phyloP scores from a whole-genome alignment of 768 basidiomycete genomes.

The Dioszegia crocea region DNA sequence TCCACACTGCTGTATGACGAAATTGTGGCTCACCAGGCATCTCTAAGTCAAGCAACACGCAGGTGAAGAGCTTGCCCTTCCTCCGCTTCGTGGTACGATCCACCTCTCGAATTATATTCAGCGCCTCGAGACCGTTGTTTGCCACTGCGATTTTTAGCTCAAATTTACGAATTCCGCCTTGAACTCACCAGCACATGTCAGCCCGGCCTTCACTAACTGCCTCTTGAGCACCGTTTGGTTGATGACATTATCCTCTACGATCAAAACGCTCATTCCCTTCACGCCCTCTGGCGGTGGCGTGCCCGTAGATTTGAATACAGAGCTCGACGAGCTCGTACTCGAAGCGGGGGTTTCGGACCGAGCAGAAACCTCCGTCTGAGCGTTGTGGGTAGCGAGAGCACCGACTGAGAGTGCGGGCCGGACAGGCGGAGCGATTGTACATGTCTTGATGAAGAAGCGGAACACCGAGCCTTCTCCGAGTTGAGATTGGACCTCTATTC shows the following conservation, averaged over 20 bases:
- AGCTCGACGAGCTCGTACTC: slow-evolving; percentile 9
- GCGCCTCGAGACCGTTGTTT: slow-evolving; percentile 43
- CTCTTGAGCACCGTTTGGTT: slow-evolving; percentile 45
- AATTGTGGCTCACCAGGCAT: slow-evolving; percentile 46
- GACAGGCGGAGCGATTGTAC: slow-evolving; percentile 20
- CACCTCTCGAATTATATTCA: slow-evolving; percentile 35
- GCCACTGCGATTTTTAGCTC: slow-evolving; percentile 17
- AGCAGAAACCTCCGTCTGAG: neutral
- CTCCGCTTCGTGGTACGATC: slow-evolving; percentile 24
- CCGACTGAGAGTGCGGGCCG: neutral
- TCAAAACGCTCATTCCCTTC: slow-evolving; percentile 15
- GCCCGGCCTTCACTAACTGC: slow-evolving; percentile 43
- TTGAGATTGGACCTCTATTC: slow-evolving; percentile 45
- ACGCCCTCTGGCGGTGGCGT: slow-evolving; percentile 10
- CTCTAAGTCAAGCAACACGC: slow-evolving; percentile 44
- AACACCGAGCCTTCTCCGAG: slow-evolving; percentile 42
- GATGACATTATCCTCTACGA: slow-evolving; percentile 48
- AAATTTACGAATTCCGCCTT: neutral
- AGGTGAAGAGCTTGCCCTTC: slow-evolving; percentile 27
- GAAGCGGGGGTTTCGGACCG: neutral
- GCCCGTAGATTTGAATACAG: slow-evolving; percentile 1
- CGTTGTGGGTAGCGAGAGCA: slow-evolving; percentile 5
- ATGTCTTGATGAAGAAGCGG: slow-evolving; percentile 44
- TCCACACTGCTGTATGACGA: too few species aligned
- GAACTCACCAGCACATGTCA: slow-evolving; percentile 39